Percentiles rank a stretch among this genome's conserved stretches.
Evolutionary conservation across 2,329 filamentous ascomycete species (phyloP).

Genomic region (Cordyceps tenuipes): DNA sequence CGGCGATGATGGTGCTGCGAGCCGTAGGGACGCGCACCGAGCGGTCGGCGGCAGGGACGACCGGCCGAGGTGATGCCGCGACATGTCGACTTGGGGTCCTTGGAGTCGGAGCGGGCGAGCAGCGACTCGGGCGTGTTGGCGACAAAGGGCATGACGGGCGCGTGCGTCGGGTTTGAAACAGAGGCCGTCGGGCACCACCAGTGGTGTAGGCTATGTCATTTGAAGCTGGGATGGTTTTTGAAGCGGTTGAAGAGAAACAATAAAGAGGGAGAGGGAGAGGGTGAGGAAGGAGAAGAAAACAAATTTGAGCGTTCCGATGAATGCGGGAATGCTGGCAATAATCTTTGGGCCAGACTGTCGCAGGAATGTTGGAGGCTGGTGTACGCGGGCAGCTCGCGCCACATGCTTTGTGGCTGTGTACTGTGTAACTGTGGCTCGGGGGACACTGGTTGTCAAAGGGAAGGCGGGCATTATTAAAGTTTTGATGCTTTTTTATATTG

Average conservation of each 20-base stretch:
- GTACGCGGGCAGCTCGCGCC: too few species aligned
- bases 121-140: conserved; percentile 68
- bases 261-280: not conserved
- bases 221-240: not conserved
- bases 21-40: conserved; percentile 30
- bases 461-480: too few species aligned
- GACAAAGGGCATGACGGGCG: conserved; percentile 30
- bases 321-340: not conserved
- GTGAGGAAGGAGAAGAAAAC: not conserved
- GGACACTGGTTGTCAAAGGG: too few species aligned
- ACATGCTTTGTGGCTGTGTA: too few species aligned
- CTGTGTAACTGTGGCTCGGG: too few species aligned
- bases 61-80: conserved; percentile 77
- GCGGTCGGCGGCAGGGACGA: conserved; percentile 69
- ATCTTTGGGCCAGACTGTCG: not conserved
- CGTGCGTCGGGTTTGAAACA: not conserved
- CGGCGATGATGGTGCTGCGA: not conserved
- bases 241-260: not conserved
- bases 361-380: not conserved
- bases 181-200: not conserved
- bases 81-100: conserved; percentile 76
- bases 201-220: not conserved
- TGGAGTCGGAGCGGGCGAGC: conserved; percentile 73
- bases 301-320: not conserved
- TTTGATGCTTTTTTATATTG: too few species aligned